Evolutionary conservation across 1,284 basidiomycete genomes (phyloP), one percentile per base, ranked within the genome.

Genomic region (Tetrapyrgos nigripes): DNA sequence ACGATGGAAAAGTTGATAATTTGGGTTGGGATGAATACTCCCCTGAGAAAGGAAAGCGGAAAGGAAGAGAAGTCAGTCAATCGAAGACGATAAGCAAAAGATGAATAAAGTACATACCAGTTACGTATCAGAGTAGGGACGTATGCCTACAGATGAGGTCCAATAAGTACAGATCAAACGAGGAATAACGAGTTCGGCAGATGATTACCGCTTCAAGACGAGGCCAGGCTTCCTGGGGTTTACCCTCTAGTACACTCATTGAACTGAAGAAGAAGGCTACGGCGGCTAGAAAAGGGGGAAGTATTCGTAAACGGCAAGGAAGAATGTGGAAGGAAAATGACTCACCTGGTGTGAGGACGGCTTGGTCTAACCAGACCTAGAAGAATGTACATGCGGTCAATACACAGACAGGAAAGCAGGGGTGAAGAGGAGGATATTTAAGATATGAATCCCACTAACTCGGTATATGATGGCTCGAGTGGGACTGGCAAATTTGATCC

Each of bases 1-100:
- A 95, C 83, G 51, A 95, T 24, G 13, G 86, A 78, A 68, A 95
- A 95, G 76, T 96, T 96, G 77, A 93, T 76, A 56, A 92, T 71
- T 70, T 95, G 93, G 0, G 92, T 86, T 0, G 93, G 93, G 47
- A 89, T 81, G 70, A 91, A 94, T 9, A 94, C 91, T 13, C 76
- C 80, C 89, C 87, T 88, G 62, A 40, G 8, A 33, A 8, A 4
- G 56, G 28, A 55, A 14, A 48, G 24, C 23, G 46, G 21, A 35
- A 23, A 19, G n/a, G 14, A 17, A 46, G 28, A 43, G 45, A 23
- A 17, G 37, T 9, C 31, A 64, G 13, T 28, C 24, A 24, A 10
- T 1, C 24, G 1, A 33, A 44, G 9, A 26, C 45, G 31, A 8
- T 4, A 28, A 37, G 49, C 45, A 17, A 44, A 10, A 45, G 17